phyloP scores from a whole-genome alignment of 2,329 filamentous ascomycete genomes.

The Fusarium sp. region DNA sequence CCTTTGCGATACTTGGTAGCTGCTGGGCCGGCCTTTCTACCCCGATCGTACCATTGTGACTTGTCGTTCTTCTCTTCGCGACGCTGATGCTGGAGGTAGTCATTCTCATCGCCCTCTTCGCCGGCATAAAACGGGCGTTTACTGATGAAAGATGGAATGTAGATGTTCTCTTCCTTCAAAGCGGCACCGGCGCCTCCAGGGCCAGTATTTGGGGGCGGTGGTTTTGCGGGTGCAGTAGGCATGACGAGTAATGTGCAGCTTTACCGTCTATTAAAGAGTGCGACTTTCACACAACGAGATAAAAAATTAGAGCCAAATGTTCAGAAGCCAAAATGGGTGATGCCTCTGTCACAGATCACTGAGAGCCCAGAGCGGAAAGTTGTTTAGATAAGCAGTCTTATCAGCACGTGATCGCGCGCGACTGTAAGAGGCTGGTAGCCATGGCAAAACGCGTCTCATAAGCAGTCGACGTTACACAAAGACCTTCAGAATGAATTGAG shows the following conservation, averaged over 20 bases:
- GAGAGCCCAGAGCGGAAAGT: not conserved
- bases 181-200: conserved; percentile 47
- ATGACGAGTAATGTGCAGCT: not conserved
- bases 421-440: not conserved
- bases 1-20: conserved; percentile 98
- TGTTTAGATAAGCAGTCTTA: conserved; percentile 29
- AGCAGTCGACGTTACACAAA: not conserved
- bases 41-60: conserved; percentile 92
- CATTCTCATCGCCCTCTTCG: conserved; percentile 77
- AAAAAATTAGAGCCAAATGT: not conserved
- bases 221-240: conserved; percentile 45
- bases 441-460: conserved; percentile 20
- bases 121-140: conserved; percentile 96
- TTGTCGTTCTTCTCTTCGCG: conserved; percentile 67
- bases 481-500: not conserved
- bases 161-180: conserved; percentile 93
- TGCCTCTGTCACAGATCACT: not conserved
- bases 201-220: conserved; percentile 46
- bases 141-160: conserved; percentile 97
- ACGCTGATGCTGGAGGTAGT: conserved; percentile 97
- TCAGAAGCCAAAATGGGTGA: not conserved
- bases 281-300: not conserved
- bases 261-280: not conserved
- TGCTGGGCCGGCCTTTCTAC: conserved; percentile 82
- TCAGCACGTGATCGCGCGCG: conserved; percentile 30